Percentiles rank a stretch among this genome's conserved stretches.
phyloP scores from a whole-genome alignment of 768 basidiomycete genomes.

The Leccinellum albellum region DNA sequence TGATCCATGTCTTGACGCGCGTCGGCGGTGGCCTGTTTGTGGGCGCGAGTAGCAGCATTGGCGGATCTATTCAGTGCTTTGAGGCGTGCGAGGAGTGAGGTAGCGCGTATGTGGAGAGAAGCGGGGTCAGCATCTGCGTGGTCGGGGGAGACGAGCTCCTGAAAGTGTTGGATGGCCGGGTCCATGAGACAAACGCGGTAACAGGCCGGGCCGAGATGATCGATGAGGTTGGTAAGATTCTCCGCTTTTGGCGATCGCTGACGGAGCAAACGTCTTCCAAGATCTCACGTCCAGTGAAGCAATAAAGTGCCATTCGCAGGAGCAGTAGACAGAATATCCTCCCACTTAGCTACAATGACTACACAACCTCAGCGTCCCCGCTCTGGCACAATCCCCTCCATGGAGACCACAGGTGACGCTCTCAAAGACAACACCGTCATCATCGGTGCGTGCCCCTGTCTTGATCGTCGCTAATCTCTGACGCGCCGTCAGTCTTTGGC shows the following conservation, averaged over 20 bases:
- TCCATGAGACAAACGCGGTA: constrained; percentile 25
- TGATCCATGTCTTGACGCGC: constrained; percentile 89
- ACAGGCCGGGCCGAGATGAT: constrained; percentile 9
- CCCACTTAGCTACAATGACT: constrained; percentile 11
- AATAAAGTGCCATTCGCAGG: constrained; percentile 14
- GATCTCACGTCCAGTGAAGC: constrained; percentile 19
- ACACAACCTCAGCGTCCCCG: constrained; percentile 47
- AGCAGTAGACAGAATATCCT: background rate
- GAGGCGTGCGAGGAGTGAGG: constrained; percentile 74
- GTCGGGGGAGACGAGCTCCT: constrained; percentile 54
- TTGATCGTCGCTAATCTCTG: constrained; percentile 6
- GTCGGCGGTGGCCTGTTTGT: constrained; percentile 68
- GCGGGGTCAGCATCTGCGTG: constrained; percentile 41
- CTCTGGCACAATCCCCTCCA: constrained; percentile 86
- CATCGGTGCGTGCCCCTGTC: constrained; percentile 55
- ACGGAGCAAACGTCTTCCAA: constrained; percentile 5
- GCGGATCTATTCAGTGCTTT: constrained; percentile 75
- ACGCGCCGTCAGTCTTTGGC: constrained; percentile 65
- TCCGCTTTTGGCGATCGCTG: constrained; percentile 14
- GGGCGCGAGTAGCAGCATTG: constrained; percentile 64
- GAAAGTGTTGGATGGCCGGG: constrained; percentile 57
- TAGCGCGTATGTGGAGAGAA: constrained; percentile 59
- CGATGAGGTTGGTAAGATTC: background rate
- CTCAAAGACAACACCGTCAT: constrained; percentile 88
- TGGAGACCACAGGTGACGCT: constrained; percentile 68